A percentile compares a stretch with the other conserved stretches of the same genome.
Evolutionary conservation across 805 yeast genomes (phyloP).

Genomic region (Kodamaea restingae): DNA sequence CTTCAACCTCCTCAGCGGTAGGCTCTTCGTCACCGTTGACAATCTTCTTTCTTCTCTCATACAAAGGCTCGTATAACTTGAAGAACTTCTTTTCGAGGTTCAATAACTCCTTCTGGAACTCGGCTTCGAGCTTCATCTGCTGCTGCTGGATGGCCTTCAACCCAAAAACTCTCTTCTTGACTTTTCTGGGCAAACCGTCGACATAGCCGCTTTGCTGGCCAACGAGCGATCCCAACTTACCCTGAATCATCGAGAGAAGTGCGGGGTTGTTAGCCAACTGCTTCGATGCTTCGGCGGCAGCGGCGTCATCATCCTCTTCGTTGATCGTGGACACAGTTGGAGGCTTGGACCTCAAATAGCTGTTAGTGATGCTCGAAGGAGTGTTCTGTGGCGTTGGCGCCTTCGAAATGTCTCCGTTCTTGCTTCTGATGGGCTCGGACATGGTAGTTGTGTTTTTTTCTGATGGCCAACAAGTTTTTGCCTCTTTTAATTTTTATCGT

Average conservation of each 20-base stretch:
- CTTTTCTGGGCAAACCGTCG: constrained; percentile 64
- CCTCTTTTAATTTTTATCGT: background rate
- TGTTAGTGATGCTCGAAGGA: constrained; percentile 80
- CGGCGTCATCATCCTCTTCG: constrained; percentile 51
- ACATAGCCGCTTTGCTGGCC: constrained; percentile 89
- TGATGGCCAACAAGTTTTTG: constrained; percentile 2
- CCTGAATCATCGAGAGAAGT: constrained; percentile 81
- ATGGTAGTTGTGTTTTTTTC: constrained; percentile 29
- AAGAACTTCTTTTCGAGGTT: constrained; percentile 80
- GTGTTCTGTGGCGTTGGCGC: constrained; percentile 99
- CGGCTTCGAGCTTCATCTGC: constrained; percentile 80
- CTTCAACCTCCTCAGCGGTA: constrained; percentile 67
- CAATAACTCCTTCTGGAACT: constrained; percentile 84
- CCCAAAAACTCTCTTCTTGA: constrained; percentile 74
- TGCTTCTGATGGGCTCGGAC: constrained; percentile 83
- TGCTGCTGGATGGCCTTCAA: constrained; percentile 76
- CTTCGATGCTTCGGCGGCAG: constrained; percentile 28
- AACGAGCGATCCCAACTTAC: constrained; percentile 75
- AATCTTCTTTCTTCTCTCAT: constrained; percentile 66
- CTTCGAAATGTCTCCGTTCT: constrained; percentile 68
- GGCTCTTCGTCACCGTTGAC: constrained; percentile 76
- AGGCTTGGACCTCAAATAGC: constrained; percentile 62
- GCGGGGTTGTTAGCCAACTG: constrained; percentile 77
- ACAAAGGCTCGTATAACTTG: constrained; percentile 69
- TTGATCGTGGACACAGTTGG: constrained; percentile 61